Conservation (phyloP, 441 rosid genomes). For the Brassica hybrid region DNA sequence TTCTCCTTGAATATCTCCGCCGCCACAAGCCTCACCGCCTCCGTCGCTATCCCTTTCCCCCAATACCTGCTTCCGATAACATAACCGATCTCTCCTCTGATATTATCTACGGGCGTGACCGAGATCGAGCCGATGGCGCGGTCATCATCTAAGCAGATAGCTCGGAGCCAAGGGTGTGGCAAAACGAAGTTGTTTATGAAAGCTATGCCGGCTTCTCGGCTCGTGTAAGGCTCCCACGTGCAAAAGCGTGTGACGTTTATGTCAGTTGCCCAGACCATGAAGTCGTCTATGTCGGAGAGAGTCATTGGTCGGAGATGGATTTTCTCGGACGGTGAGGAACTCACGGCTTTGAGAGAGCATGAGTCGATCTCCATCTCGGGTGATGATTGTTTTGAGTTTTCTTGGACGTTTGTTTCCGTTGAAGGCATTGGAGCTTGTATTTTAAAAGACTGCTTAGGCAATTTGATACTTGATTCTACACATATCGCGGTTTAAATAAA, state of each 20-base stretch:
- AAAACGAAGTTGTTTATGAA: slow-evolving; percentile 40
- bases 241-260: slow-evolving; percentile 54
- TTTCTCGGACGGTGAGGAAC: slow-evolving; percentile 6
- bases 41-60: slow-evolving; percentile 71
- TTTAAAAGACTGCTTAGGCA: not conserved
- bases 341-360: not conserved
- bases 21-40: slow-evolving; percentile 55
- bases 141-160: slow-evolving; percentile 60
- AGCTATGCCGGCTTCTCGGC: slow-evolving; percentile 55
- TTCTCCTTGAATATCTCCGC: slow-evolving; percentile 50
- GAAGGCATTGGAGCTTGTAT: slow-evolving; percentile 10
- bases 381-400: slow-evolving; percentile 19
- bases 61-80: slow-evolving; percentile 54
- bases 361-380: slow-evolving; percentile 29
- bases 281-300: slow-evolving; percentile 62
- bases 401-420: not conserved
- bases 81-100: slow-evolving; percentile 70
- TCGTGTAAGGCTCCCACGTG: slow-evolving; percentile 61
- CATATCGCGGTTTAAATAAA: not conserved
- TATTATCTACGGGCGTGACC: slow-evolving; percentile 48
- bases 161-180: slow-evolving; percentile 67
- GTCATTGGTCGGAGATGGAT: slow-evolving; percentile 57
- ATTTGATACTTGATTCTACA: not conserved
- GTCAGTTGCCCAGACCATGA: slow-evolving; percentile 80
- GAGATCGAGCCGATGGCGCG: slow-evolving; percentile 60